Evolutionary conservation across 345 rosid species (phyloP).

Genomic region (Carallia pectinifolia): DNA sequence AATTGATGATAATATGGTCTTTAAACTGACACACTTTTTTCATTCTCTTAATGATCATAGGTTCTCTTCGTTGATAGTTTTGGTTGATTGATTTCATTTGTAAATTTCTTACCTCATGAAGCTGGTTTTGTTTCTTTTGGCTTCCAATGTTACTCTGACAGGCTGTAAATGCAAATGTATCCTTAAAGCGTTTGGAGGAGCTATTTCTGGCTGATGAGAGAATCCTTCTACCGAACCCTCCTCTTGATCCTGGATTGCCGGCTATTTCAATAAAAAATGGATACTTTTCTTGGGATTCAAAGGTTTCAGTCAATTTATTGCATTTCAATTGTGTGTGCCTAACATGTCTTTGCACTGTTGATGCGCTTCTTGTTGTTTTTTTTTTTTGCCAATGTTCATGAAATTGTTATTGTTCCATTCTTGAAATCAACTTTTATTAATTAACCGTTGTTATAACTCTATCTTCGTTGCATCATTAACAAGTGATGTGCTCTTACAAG

Average conservation of each 20-base stretch:
- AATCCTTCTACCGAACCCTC: constrained; percentile 88
- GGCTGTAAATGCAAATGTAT: constrained; percentile 94
- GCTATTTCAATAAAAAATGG: constrained; percentile 87
- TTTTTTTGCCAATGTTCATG: not conserved
- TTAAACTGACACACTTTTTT: not conserved
- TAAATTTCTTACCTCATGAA: not conserved
- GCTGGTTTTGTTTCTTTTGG: constrained; percentile 16
- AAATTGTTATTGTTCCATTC: not conserved
- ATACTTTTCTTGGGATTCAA: constrained; percentile 89
- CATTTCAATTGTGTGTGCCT: not conserved
- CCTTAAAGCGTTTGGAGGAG: constrained; percentile 91
- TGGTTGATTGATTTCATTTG: constrained; percentile 3
- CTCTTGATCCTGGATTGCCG: constrained; percentile 63
- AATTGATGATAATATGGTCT: not conserved
- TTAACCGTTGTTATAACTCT: not conserved
- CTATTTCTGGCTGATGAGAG: constrained; percentile 87
- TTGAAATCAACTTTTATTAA: not conserved
- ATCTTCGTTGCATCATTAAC: not conserved
- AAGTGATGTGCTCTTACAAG: not conserved
- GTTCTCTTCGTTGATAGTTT: too few species aligned
- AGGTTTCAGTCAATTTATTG: constrained; percentile 42
- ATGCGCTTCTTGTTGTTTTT: not conserved
- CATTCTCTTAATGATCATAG: too few species aligned
- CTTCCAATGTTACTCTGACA: constrained; percentile 33
- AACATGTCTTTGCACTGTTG: not conserved